Base-by-base conservation (phyloP, 139 green algal genomes). In the Haematococcus lacustris region DNA sequence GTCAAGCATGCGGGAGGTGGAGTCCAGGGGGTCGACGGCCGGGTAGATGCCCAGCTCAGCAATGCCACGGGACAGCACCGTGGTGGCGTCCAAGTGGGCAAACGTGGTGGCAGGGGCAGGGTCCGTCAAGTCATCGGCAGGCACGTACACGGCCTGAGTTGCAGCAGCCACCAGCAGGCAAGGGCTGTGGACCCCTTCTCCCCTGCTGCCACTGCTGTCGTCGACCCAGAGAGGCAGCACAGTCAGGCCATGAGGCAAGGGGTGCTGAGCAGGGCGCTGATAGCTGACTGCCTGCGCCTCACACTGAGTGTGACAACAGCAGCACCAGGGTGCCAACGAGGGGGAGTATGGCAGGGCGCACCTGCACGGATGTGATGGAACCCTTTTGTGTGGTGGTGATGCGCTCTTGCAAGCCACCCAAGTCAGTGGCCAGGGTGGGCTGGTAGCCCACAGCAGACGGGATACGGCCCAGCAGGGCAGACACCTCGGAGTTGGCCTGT, bases 1-100 rank as follows among this genome's bases (percentile, higher is more conserved):
- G 83, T 94, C 90, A 40, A 99, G 88, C 94, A 99, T 98, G 76
- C 96, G 91, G 23, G 88, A 96, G 66, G 92, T 98, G 51, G 96
- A 99, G 85, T 99, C 96, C 79, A 99, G 90, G 9, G 96, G 96
- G 73, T 99, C 96, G 80, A 99, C 96, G 30, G 96, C 96, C 0
- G 96, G 96, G 88, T 99, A 99, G 86, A 99, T 99, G 80, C 96
- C 96, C 86, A 99, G 83, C 91, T 99, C 96, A 47, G 96, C 93
- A 83, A 99, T 99, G 65, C 83, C 82, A 73, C 95, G 94, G 23
- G 94, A 98, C 80, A 99, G 78, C 90, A 99, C 95, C 30, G 95
- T 99, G 43, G 95, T 99, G 74, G 95, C 95, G 71, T 99, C 95
- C 81, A 99, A 85, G 75, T 99, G 95, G 30, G 95, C 94, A 75